These are phyloP conservation scores for Cornus kousa DNA, from an alignment of 148 eudicot genomes.

Conservation along the genomic window DNA sequence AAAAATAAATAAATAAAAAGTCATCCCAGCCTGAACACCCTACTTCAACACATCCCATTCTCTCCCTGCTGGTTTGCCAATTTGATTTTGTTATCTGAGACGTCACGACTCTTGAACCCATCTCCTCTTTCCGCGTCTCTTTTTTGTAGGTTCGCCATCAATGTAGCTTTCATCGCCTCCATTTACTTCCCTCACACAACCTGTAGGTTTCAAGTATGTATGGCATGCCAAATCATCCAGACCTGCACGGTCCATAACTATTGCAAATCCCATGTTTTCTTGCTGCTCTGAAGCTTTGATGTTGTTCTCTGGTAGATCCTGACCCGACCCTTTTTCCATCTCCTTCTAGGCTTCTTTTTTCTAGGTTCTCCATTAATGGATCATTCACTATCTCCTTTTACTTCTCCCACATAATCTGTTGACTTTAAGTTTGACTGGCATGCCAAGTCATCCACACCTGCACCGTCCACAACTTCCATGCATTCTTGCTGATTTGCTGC, in stretches of 20 bases:
- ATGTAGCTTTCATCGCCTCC: too few relatives aligned
- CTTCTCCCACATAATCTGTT: neutral
- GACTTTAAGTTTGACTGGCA: conserved; percentile 1
- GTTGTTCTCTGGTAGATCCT: too few relatives aligned
- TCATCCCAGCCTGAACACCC: too few relatives aligned
- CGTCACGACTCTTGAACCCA: neutral
- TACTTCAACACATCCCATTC: too few relatives aligned
- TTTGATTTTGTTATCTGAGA: too few relatives aligned
- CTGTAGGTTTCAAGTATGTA: neutral
- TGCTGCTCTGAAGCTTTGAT: neutral
- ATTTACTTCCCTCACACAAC: neutral
- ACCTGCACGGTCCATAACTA: neutral
- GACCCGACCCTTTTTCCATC: neutral
- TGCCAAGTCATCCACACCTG: neutral
- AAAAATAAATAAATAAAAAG: too few relatives aligned
- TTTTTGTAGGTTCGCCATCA: neutral
- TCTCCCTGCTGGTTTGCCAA: too few relatives aligned
- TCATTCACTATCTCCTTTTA: neutral
- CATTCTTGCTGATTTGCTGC: neutral
- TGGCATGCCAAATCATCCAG: neutral
- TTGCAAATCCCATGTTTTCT: neutral
- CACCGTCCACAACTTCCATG: neutral
- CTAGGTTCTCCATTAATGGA: neutral
- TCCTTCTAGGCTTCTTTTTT: neutral
- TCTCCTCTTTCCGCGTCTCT: neutral